Conservation (phyloP, 805 yeast species). For the Huiozyma sinensis region DNA sequence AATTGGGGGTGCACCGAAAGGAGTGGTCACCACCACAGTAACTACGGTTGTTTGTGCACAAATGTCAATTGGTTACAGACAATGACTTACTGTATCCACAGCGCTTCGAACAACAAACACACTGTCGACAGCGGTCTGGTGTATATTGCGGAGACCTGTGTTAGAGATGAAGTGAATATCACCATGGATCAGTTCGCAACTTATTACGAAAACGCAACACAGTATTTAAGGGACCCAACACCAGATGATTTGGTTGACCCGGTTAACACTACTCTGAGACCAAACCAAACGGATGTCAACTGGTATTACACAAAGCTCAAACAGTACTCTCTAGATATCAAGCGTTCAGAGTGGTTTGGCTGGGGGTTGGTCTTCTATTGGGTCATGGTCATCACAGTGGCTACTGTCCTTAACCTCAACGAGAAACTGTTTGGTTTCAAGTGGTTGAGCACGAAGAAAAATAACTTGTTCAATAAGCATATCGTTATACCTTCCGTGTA, state of each 20-base stretch:
- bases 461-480: slow-evolving; percentile 16
- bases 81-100: slow-evolving; percentile 33
- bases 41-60: slow-evolving; percentile 33
- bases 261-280: slow-evolving; percentile 26
- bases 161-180: slow-evolving; percentile 9
- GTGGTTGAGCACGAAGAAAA: slow-evolving; percentile 4
- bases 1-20: slow-evolving; percentile 43
- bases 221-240: slow-evolving; percentile 25
- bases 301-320: slow-evolving; percentile 29
- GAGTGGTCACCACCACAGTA: slow-evolving; percentile 22
- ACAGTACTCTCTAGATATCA: slow-evolving; percentile 30
- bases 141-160: slow-evolving; percentile 28
- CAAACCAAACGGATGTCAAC: slow-evolving; percentile 24
- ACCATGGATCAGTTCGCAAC: slow-evolving; percentile 20
- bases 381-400: slow-evolving; percentile 27
- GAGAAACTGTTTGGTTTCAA: slow-evolving; percentile 20
- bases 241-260: slow-evolving; percentile 2
- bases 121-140: slow-evolving; percentile 31
- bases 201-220: slow-evolving; percentile 29
- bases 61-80: slow-evolving; percentile 37
- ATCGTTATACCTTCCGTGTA: slow-evolving; percentile 24
- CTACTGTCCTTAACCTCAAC: slow-evolving; percentile 24
- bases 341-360: slow-evolving; percentile 33
- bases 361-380: slow-evolving; percentile 39
- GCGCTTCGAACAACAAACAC: slow-evolving; percentile 22